phyloP scores from a whole-genome alignment of 345 rosid genomes.

The Gossypioides kirkii region DNA sequence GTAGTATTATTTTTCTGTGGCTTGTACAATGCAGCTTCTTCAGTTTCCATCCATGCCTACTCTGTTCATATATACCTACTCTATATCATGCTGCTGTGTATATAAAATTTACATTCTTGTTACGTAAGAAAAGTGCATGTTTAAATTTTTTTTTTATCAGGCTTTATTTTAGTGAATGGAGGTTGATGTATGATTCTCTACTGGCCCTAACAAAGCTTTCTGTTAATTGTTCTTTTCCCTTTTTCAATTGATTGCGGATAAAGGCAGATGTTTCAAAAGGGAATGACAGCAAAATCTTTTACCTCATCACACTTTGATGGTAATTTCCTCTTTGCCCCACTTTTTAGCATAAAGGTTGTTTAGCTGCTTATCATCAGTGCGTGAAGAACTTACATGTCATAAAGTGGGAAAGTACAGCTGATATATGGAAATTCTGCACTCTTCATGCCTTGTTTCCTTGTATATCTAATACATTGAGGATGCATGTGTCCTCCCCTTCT shows the following conservation, averaged over 20 bases:
- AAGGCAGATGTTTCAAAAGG: constrained; percentile 73
- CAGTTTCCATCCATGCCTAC: neutral
- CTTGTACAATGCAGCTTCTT: neutral
- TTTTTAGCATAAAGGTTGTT: constrained; percentile 10
- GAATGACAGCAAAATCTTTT: constrained; percentile 25
- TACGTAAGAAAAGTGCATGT: neutral
- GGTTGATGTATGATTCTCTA: neutral
- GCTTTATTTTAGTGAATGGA: neutral
- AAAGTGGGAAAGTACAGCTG: neutral
- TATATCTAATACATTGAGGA: neutral
- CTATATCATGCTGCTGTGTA: neutral
- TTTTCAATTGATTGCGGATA: constrained; percentile 42
- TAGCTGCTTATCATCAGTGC: neutral
- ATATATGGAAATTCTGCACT: neutral
- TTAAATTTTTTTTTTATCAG: neutral
- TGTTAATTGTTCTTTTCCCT: constrained; percentile 25
- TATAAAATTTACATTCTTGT: neutral
- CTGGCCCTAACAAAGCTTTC: constrained; percentile 1
- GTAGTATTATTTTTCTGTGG: neutral
- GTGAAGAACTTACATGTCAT: constrained; percentile 3
- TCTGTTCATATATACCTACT: neutral
- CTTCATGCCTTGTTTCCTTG: neutral
- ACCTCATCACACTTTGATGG: constrained; percentile 31
- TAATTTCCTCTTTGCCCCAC: constrained; percentile 29
- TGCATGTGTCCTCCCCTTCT: neutral